Evolutionary conservation across 2,329 filamentous ascomycete genomes (phyloP), one percentile per base, ranked within the genome.

Genomic region (Alternaria sp.): DNA sequence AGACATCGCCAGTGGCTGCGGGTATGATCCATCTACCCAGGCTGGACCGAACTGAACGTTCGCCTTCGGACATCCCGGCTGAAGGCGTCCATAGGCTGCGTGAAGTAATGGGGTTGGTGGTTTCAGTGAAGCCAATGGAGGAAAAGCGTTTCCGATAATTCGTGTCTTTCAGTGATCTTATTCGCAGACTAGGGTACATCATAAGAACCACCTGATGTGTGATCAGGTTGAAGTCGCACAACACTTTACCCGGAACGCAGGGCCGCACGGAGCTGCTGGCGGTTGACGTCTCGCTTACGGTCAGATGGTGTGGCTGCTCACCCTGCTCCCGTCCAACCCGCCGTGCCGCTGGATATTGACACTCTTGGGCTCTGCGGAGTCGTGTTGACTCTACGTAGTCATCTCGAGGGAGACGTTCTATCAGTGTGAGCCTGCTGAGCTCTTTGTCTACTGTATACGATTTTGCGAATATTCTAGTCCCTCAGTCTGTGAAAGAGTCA

Each of bases 211-310:
- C 48, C 41, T 59, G 58, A 49, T 51, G 61, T 54, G 54, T 67
- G 64, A 59, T 54, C 62, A 51, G 46, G 43, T 66, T 66, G 57
- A 59, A 51, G 54, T 62, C 30, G 53, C 57, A 53, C 58, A 61
- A 41, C 63, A 65, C 59, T 73, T 75, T 75, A 75, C 67, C 71
- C 72, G 72, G 72, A 56, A 66, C 57, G 60, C 57, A 73, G 68
- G 68, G 39, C 71, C 69, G 70, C 71, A 70, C 67, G 62, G 69
- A 61, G 59, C 69, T 61, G 54, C 55, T 43, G 42, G 49, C 60
- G 62, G 63, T 61, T 61, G 55, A 43, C 38, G 48, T 54, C 57
- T 68, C 66, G 67, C 64, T 68, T 68, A 64, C 36, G 51, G 51
- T 56, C 41, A 62, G 46, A 57, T 63, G 60, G 39, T 41, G 43